A percentile compares a stretch with the other conserved stretches of the same genome.
Evolutionary conservation across 108 stramenopile genomes (phyloP).

Genomic region (Parietichytrium sp.): DNA sequence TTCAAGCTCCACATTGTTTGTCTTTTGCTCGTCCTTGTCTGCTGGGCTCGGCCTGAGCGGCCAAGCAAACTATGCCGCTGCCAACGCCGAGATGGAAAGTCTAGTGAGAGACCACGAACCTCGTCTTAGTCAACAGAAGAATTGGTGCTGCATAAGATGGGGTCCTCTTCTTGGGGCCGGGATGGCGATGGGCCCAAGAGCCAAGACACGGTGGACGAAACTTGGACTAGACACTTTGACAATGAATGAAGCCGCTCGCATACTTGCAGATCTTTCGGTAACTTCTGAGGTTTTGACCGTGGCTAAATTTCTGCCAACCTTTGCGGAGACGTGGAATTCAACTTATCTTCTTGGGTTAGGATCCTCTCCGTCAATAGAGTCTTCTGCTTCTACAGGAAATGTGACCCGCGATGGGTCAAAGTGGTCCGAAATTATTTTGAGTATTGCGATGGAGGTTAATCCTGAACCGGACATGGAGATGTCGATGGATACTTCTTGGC

Average conservation of each 20-base stretch:
- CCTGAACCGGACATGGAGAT: background rate
- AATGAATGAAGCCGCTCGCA: background rate
- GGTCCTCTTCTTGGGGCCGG: background rate
- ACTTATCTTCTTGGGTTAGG: no score
- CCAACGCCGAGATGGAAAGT: background rate
- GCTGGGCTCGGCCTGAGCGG: background rate
- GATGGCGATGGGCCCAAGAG: background rate
- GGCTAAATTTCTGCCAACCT: no score
- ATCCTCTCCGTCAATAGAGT: no score
- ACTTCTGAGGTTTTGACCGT: no score
- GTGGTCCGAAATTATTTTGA: background rate
- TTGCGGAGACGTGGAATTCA: no score
- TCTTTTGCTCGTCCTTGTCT: slow-evolving; percentile 8
- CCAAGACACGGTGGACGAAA: slow-evolving; percentile 5
- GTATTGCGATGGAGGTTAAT: background rate
- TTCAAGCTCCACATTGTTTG: no score
- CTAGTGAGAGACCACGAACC: background rate
- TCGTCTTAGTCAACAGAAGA: no score
- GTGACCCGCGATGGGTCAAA: no score
- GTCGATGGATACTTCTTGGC: background rate
- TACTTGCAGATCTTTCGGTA: no score
- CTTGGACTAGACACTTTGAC: background rate
- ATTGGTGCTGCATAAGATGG: slow-evolving; percentile 31
- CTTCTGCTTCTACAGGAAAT: no score
- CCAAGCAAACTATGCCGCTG: background rate